Percentiles rank a stretch among this genome's conserved stretches.
phyloP scores from a whole-genome alignment of 495 filamentous ascomycete genomes.

The Tuber melanosporum region DNA sequence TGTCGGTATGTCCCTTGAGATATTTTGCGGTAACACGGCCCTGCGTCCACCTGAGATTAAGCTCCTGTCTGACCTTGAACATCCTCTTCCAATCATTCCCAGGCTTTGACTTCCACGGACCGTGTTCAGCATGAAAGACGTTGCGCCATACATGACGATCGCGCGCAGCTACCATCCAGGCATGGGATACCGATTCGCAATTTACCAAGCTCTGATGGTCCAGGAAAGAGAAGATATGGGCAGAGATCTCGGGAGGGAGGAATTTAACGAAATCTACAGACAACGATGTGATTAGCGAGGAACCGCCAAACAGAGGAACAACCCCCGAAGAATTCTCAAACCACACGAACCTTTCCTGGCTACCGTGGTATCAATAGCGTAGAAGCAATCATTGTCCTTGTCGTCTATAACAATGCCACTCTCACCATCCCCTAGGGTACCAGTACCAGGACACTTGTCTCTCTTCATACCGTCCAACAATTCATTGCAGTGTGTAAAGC shows the following conservation, averaged over 20 bases:
- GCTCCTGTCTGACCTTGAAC: conserved; percentile 63
- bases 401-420: conserved; percentile 41
- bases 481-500: conserved; percentile 30
- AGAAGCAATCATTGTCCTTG: conserved; percentile 34
- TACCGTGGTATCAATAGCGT: conserved; percentile 31
- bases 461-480: conserved; percentile 32
- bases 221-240: conserved; percentile 41
- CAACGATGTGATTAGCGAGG: conserved; percentile 13
- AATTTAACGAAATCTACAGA: conserved; percentile 37
- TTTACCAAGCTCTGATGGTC: conserved; percentile 37
- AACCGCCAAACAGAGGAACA: not conserved
- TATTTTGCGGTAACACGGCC: conserved; percentile 75
- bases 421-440: conserved; percentile 40
- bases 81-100: conserved; percentile 76
- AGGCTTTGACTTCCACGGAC: conserved; percentile 42
- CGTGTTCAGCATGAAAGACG: conserved; percentile 36
- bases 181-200: conserved; percentile 39
- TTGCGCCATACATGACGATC: conserved; percentile 40
- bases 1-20: conserved; percentile 84
- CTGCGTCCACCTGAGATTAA: conserved; percentile 71
- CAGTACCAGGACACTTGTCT: conserved; percentile 32
- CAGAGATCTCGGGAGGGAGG: conserved; percentile 38
- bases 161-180: conserved; percentile 36
- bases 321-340: conserved; percentile 5
- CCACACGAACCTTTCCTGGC: conserved; percentile 36